Evolutionary conservation across 345 rosid species (phyloP).

Genomic region (Salix koriyanagi): DNA sequence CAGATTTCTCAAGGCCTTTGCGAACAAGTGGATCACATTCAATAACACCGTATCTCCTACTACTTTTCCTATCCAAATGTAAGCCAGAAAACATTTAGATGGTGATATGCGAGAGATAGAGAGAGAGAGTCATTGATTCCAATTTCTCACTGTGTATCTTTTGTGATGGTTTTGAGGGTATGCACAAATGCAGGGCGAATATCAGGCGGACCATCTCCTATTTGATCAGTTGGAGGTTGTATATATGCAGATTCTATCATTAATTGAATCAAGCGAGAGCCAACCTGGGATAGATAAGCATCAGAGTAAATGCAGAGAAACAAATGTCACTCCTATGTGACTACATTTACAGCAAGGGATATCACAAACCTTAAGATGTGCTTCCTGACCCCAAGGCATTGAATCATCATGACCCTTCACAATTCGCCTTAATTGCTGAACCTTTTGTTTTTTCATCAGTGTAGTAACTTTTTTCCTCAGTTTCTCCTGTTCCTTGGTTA

Average conservation of each 20-base stretch:
- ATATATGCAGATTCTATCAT: conserved; percentile 81
- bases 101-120: neutral
- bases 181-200: conserved; percentile 93
- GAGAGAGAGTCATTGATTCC: conserved; percentile 5
- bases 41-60: conserved; percentile 89
- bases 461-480: conserved; percentile 54
- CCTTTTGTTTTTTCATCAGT: conserved; percentile 66
- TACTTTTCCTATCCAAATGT: conserved; percentile 49
- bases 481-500: conserved; percentile 43
- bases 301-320: conserved; percentile 13
- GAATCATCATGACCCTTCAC: conserved; percentile 57
- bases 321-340: neutral
- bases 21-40: conserved; percentile 81
- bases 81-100: neutral
- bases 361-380: conserved; percentile 70
- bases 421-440: conserved; percentile 47
- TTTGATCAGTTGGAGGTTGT: conserved; percentile 73
- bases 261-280: conserved; percentile 77
- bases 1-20: conserved; percentile 87
- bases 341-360: conserved; percentile 7
- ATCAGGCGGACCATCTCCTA: conserved; percentile 75
- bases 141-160: conserved; percentile 59
- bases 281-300: conserved; percentile 58
- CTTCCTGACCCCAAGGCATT: conserved; percentile 90
- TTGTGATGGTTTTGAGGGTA: conserved; percentile 47